These are phyloP conservation scores for Nepenthes mirabilis DNA, from an alignment of 148 eudicot genomes.

Conservation along the genomic window DNA sequence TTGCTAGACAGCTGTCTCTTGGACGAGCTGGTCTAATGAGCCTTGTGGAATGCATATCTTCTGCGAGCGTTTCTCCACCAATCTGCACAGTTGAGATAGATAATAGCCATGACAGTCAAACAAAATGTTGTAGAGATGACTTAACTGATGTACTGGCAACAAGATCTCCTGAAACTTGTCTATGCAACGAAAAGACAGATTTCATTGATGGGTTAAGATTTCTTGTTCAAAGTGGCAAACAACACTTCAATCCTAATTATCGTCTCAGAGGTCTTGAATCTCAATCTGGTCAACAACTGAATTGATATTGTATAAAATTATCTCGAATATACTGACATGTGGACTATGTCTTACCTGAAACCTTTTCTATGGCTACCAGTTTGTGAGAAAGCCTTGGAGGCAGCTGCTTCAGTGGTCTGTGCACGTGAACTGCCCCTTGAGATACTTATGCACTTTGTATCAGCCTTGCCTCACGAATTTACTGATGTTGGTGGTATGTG, in stretches of 20 bases:
- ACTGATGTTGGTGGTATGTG: constrained; percentile 70
- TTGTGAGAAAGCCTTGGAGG: constrained; percentile 59
- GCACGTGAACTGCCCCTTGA: constrained; percentile 60
- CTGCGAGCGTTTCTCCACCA: constrained; percentile 54
- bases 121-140: constrained; percentile 10
- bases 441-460: constrained; percentile 58
- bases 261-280: constrained; percentile 55
- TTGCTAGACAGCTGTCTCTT: constrained; percentile 51
- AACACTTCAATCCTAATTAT: constrained; percentile 80
- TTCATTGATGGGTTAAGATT: constrained; percentile 60
- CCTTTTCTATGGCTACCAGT: constrained; percentile 28
- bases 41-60: constrained; percentile 52
- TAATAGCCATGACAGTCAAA: constrained; percentile 9
- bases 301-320: neutral
- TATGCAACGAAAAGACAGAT: constrained; percentile 24
- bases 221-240: constrained; percentile 80
- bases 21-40: constrained; percentile 86
- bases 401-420: constrained; percentile 44
- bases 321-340: neutral
- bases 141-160: constrained; percentile 12
- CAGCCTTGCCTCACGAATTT: constrained; percentile 73
- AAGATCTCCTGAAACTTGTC: constrained; percentile 10
- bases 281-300: neutral
- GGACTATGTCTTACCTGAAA: neutral
- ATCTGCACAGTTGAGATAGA: constrained; percentile 20